Evolutionary conservation across 1,284 basidiomycete genomes (phyloP), one percentile per base, ranked within the genome.

Genomic region (Cutaneotrichosporon sp.): DNA sequence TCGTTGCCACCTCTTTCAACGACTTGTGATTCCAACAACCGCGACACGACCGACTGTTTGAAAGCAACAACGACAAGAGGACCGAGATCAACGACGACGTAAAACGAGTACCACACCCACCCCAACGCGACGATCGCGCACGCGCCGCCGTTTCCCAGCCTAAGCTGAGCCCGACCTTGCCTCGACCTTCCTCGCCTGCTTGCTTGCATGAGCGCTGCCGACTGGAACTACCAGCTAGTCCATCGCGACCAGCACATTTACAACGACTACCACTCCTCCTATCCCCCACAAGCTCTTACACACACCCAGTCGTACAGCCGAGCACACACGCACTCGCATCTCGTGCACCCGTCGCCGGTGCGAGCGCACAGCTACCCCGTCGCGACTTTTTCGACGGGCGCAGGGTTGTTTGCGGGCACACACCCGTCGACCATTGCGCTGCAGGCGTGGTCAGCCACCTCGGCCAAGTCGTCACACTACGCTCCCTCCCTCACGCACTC

Each of bases 331-430:
- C 49, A 55, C 46, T 33, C 46, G 13, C 51, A 50, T 36, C 46
- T 59, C 14, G 54, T 56, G 36, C 57, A 59, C 49, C 57, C 57
- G 13, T 59, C 57, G 21, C 57, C 57, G 20, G 57, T 59, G 35
- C 57, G 57, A 51, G 57, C 57, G 33, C 54, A 59, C 54, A 49
- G 45, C 34, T 59, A 51, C 34, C 57, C 57, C 20, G 38, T 51
- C 22, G 51, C 46, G 3, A 45, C 43, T 1, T 35, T 45, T 33
- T 45, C 43, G 26, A 30, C 26, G 18, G 33, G 43, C 18, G 26
- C 43, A 10, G 43, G 43, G 17, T 33, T 45, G 18, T 21, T 21
- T 33, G 23, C 41, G 4, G 33, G 30, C 30, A n/a, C 30, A 20
- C 33, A 45, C 30, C 43, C 43, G n/a, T 45, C 43, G 33, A 18